Percentiles rank a stretch among this genome's conserved stretches.
These are phyloP conservation scores for Lanmaoa rubissima DNA, from an alignment of 768 basidiomycete genomes.

Conservation along the genomic window DNA sequence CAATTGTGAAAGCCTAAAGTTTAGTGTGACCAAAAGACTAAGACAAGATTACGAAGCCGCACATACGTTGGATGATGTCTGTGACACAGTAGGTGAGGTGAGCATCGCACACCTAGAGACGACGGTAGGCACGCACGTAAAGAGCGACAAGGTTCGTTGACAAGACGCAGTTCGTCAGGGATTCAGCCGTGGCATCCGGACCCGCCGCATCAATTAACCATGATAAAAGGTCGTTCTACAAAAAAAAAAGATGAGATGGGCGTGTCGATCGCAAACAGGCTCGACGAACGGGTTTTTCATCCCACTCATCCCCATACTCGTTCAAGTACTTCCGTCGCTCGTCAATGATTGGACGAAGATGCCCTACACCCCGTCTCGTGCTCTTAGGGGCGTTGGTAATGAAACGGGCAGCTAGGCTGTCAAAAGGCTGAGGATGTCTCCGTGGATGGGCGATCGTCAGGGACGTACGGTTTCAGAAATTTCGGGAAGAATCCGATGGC, in stretches of 20 bases:
- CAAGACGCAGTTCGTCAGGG: slow-evolving; percentile 12
- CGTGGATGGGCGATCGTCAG: not conserved
- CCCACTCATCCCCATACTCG: slow-evolving; percentile 27
- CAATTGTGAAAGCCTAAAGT: not conserved
- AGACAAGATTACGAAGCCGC: no score
- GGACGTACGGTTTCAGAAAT: slow-evolving; percentile 32
- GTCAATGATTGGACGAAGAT: slow-evolving; percentile 30
- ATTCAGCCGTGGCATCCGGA: not conserved
- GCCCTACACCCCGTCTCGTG: slow-evolving; percentile 1
- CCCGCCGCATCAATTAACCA: not conserved
- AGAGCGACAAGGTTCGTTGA: slow-evolving; percentile 16
- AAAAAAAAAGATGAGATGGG: not conserved
- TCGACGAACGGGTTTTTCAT: slow-evolving; percentile 33
- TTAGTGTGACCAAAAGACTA: not conserved
- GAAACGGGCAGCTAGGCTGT: slow-evolving; percentile 19
- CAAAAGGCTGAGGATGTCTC: not conserved
- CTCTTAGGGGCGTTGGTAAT: slow-evolving; percentile 5
- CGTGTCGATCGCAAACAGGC: not conserved
- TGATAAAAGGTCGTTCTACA: slow-evolving; percentile 32
- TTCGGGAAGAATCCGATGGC: slow-evolving; percentile 32
- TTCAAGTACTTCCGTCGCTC: slow-evolving; percentile 24
- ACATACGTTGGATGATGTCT: not conserved
- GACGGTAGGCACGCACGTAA: slow-evolving; percentile 14
- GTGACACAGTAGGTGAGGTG: no score
- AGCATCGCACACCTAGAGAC: not conserved